phyloP scores from a whole-genome alignment of 106 monocot species.

The Apostasia shenzhenica region DNA sequence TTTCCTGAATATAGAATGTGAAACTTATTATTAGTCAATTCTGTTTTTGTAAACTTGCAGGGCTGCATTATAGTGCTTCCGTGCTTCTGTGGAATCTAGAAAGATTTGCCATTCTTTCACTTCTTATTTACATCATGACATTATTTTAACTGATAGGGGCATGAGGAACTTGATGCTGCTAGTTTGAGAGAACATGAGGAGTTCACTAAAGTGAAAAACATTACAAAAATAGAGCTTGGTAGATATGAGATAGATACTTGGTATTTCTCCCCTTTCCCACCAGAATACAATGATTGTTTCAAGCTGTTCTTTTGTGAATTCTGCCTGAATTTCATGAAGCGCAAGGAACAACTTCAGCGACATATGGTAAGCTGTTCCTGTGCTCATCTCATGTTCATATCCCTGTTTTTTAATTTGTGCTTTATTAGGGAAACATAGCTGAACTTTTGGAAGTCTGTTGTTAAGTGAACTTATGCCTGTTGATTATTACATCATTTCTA shows the following conservation, averaged over 20 bases:
- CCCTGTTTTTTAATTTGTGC: too few species aligned
- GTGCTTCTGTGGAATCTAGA: too few species aligned
- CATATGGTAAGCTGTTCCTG: constrained; percentile 74
- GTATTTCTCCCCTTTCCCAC: constrained; percentile 96
- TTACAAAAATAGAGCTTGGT: constrained; percentile 96
- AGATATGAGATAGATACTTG: constrained; percentile 98
- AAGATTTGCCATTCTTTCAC: too few species aligned
- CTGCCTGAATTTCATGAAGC: constrained; percentile 98
- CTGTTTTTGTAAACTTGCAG: too few species aligned
- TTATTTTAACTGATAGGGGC: constrained; percentile 35
- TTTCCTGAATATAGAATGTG: too few species aligned
- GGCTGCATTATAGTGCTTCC: too few species aligned
- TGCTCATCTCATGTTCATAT: constrained; percentile 2
- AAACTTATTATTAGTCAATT: too few species aligned
- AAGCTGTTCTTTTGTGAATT: constrained; percentile 97
- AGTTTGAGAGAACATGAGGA: constrained; percentile 96
- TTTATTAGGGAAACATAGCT: too few species aligned
- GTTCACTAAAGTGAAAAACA: constrained; percentile 96
- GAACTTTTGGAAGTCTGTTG: too few species aligned
- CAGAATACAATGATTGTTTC: constrained; percentile 82
- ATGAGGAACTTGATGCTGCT: constrained; percentile 96
- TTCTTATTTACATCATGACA: too few species aligned
- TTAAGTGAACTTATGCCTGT: too few species aligned
- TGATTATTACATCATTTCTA: too few species aligned
- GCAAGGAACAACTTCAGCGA: constrained; percentile 95